Conservation (phyloP, 768 basidiomycete species). For the Lepiota venenata region DNA sequence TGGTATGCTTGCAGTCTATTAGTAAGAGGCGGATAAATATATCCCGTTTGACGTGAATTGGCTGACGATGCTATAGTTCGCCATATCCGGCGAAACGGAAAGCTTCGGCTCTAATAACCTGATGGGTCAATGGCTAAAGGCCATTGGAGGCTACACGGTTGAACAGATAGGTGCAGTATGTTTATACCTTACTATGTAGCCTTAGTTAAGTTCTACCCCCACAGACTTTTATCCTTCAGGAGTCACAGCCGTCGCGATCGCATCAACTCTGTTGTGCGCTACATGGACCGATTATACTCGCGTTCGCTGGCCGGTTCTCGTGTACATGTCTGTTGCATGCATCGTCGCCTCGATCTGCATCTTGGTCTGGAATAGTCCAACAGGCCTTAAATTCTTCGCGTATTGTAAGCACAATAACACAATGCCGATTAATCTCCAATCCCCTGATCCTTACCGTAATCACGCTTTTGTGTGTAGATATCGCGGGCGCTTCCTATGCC, state of each 20-base stretch:
- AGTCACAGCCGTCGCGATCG: conserved; percentile 61
- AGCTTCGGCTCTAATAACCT: conserved; percentile 68
- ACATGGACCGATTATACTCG: conserved; percentile 59
- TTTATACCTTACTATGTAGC: not conserved
- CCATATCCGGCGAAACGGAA: conserved; percentile 63
- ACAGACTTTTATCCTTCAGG: conserved; percentile 54
- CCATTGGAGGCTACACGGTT: conserved; percentile 57
- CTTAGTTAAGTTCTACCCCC: not conserved
- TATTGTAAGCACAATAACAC: conserved; percentile 45
- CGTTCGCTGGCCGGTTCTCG: conserved; percentile 60
- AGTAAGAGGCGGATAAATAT: conserved; percentile 30
- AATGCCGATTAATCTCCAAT: not conserved
- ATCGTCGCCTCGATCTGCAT: conserved; percentile 55
- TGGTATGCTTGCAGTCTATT: conserved; percentile 68
- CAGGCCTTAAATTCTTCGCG: conserved; percentile 68
- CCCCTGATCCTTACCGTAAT: not conserved
- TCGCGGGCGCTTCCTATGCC: conserved; percentile 65
- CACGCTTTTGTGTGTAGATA: conserved; percentile 27
- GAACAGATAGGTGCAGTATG: conserved; percentile 50
- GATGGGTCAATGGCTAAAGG: conserved; percentile 71
- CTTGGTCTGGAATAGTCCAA: conserved; percentile 58
- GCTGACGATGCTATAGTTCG: conserved; percentile 39
- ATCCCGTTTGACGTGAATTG: not conserved
- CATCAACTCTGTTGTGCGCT: conserved; percentile 59
- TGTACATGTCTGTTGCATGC: conserved; percentile 57